Conservation (phyloP, 106 monocot genomes). For the Narthecium ossifragum region DNA sequence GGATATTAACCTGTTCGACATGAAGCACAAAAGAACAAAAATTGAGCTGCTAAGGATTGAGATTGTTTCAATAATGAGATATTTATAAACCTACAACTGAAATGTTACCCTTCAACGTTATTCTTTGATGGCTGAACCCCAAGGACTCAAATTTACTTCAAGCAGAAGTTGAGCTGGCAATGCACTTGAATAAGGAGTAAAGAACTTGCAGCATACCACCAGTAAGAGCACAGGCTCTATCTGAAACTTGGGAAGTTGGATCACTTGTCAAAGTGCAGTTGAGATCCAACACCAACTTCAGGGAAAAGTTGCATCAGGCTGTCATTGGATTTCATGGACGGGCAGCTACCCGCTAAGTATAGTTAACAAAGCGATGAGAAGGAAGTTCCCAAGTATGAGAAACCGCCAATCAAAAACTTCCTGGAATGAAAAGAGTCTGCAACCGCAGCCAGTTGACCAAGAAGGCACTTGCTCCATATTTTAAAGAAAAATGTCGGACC, state of each 20-base stretch:
- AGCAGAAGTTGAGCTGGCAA: constrained; percentile 5
- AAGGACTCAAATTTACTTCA: neutral
- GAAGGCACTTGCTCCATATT: constrained; percentile 44
- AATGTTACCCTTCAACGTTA: constrained; percentile 2
- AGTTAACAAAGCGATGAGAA: constrained; percentile 54
- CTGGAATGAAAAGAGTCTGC: constrained; percentile 21
- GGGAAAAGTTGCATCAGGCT: constrained; percentile 33
- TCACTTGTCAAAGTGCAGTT: too few species aligned
- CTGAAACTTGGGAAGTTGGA: too few species aligned
- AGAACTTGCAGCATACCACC: neutral
- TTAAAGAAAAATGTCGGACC: constrained; percentile 19
- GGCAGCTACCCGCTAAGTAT: constrained; percentile 36
- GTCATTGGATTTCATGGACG: constrained; percentile 34
- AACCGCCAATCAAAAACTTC: constrained; percentile 49
- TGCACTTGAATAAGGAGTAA: neutral
- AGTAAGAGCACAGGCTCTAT: neutral
- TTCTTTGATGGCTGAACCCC: neutral
- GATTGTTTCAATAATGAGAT: too few species aligned
- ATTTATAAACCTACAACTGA: too few species aligned
- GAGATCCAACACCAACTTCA: constrained; percentile 29
- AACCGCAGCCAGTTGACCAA: constrained; percentile 36
- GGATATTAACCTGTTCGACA: too few species aligned
- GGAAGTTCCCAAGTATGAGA: constrained; percentile 38
- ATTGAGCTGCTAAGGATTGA: too few species aligned
- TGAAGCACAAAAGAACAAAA: too few species aligned